These are phyloP conservation scores for Ampelomyces quisqualis DNA, from an alignment of 2,329 filamentous ascomycete genomes.

Conservation along the genomic window DNA sequence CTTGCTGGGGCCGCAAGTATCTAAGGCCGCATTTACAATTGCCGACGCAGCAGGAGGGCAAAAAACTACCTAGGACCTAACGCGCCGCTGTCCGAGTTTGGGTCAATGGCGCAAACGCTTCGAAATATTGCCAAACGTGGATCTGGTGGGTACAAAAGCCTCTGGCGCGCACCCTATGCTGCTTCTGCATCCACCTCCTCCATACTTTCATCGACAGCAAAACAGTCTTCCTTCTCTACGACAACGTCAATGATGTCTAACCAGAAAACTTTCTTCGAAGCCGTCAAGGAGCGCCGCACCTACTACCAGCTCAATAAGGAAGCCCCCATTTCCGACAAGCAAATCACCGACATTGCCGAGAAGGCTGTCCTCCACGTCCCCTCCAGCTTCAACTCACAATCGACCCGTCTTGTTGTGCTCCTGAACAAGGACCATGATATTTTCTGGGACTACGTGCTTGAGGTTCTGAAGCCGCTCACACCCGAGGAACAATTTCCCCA, in stretches of 20 bases:
- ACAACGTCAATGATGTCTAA: conserved; percentile 41
- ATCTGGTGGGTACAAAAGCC: conserved; percentile 22
- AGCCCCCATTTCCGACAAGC: conserved; percentile 58
- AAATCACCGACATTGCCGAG: conserved; percentile 64
- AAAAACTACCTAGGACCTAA: not conserved
- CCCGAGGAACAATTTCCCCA: conserved; percentile 62
- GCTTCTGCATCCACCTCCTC: conserved; percentile 5
- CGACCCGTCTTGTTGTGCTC: conserved; percentile 74
- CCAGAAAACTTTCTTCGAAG: conserved; percentile 58
- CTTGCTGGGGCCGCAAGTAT: conserved; percentile 26
- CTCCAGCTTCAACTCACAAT: conserved; percentile 86
- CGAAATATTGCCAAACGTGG: conserved; percentile 36
- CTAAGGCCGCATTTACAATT: conserved; percentile 19
- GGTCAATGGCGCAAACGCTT: conserved; percentile 36
- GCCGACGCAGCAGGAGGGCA: conserved; percentile 12
- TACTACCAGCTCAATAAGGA: conserved; percentile 68
- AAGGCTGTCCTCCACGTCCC: conserved; percentile 68
- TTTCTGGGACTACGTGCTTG: conserved; percentile 75
- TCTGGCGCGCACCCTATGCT: conserved; percentile 6
- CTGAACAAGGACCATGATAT: conserved; percentile 81
- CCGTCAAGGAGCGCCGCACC: conserved; percentile 67
- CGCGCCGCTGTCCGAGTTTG: conserved; percentile 15
- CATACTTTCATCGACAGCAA: conserved; percentile 5
- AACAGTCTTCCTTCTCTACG: conserved; percentile 14
- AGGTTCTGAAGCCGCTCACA: conserved; percentile 67